Conservation (phyloP, 2,329 filamentous ascomycete genomes). For the Beauveria rudraprayagi region DNA sequence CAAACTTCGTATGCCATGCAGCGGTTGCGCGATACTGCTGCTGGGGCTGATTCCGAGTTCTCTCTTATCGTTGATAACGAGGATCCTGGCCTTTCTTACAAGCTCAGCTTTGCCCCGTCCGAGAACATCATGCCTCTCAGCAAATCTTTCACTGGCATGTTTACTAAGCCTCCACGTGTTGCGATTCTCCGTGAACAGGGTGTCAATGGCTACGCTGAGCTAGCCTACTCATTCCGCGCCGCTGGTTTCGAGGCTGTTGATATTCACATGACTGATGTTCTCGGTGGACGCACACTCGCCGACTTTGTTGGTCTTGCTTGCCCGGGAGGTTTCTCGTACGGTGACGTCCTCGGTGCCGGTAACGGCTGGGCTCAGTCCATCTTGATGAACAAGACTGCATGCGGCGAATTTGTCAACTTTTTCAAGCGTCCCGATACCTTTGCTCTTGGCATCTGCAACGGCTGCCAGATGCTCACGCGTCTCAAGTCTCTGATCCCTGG, state of each 20-base stretch:
- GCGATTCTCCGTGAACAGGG: conserved; percentile 94
- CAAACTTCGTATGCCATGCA: conserved; percentile 89
- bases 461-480: conserved; percentile 87
- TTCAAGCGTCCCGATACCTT: conserved; percentile 88
- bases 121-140: conserved; percentile 62
- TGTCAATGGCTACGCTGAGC: conserved; percentile 92
- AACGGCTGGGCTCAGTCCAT: conserved; percentile 95
- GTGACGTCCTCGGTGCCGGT: conserved; percentile 78
- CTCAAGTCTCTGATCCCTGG: conserved; percentile 76
- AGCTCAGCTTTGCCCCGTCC: conserved; percentile 69
- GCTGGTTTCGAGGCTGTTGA: conserved; percentile 90
- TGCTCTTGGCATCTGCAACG: conserved; percentile 90
- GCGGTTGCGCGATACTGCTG: conserved; percentile 77
- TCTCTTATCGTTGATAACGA: conserved; percentile 62
- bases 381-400: conserved; percentile 68
- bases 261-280: conserved; percentile 93
- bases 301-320: conserved; percentile 84
- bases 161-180: conserved; percentile 61
- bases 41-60: conserved; percentile 78
- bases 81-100: conserved; percentile 80
- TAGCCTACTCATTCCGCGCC: conserved; percentile 90
- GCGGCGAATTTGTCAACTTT: conserved; percentile 73
- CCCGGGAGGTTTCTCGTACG: conserved; percentile 96
- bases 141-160: conserved; percentile 38
- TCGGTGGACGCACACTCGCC: conserved; percentile 68